Evolutionary conservation across 352 stramenopile species (phyloP).

Genomic region (Globisporangium irregulare): DNA sequence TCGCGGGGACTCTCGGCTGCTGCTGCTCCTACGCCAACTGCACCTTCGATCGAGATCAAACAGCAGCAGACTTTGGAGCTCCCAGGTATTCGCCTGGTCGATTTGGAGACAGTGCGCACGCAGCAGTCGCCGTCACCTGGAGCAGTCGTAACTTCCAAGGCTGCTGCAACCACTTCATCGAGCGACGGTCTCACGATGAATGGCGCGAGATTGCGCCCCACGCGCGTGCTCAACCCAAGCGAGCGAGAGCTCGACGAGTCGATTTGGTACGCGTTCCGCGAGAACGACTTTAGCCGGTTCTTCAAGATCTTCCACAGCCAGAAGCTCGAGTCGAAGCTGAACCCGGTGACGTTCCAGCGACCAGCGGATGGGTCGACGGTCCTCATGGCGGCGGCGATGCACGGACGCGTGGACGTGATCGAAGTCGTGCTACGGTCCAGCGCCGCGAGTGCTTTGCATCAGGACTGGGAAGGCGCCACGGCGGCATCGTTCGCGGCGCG

Average conservation of each 20-base stretch:
- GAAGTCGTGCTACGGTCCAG: conserved; percentile 55
- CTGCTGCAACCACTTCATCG: background rate
- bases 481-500: conserved; percentile 58
- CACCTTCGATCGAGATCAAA: conserved; percentile 40
- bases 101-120: conserved; percentile 41
- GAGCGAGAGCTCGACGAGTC: conserved; percentile 77
- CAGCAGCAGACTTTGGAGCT: conserved; percentile 60
- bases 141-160: conserved; percentile 6
- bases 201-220: conserved; percentile 45
- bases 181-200: conserved; percentile 44
- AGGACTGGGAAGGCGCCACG: conserved; percentile 60
- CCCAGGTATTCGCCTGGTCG: conserved; percentile 60
- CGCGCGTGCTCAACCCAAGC: conserved; percentile 73
- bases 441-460: conserved; percentile 45
- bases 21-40: conserved; percentile 3
- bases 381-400: conserved; percentile 73
- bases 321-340: conserved; percentile 34
- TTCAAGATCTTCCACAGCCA: conserved; percentile 59
- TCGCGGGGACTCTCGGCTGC: conserved; percentile 37
- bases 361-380: conserved; percentile 68
- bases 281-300: conserved; percentile 79
- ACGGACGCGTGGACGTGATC: conserved; percentile 80
- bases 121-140: background rate
- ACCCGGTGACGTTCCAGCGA: conserved; percentile 61
- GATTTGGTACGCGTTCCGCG: conserved; percentile 74